These are phyloP conservation scores for Voacanga thouarsii DNA, from an alignment of 257 asterid genomes.

Conservation along the genomic window DNA sequence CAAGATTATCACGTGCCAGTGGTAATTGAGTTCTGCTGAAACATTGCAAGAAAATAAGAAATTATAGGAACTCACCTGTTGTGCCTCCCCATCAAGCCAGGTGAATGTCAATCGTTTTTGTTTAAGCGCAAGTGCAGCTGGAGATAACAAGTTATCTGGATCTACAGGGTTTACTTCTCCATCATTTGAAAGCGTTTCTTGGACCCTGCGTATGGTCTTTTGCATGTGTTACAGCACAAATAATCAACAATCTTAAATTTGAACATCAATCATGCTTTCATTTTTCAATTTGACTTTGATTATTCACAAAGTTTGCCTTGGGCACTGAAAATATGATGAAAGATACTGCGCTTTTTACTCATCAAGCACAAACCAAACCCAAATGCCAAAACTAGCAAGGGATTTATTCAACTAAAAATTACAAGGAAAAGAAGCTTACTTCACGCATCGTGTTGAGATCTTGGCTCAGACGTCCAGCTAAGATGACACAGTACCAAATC, in stretches of 20 bases:
- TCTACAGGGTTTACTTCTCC: constrained; percentile 40
- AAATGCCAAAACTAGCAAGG: constrained; percentile 4
- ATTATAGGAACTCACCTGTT: constrained; percentile 47
- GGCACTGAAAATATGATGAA: background rate
- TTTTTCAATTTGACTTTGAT: background rate
- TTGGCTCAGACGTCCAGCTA: constrained; percentile 83
- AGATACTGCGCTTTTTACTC: background rate
- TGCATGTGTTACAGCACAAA: constrained; percentile 15
- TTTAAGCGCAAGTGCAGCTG: constrained; percentile 59
- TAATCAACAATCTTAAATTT: background rate
- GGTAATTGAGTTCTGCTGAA: background rate
- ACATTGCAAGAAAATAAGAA: constrained; percentile 12
- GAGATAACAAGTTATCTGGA: constrained; percentile 45
- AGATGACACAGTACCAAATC: constrained; percentile 93
- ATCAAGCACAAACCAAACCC: background rate
- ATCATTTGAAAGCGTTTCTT: constrained; percentile 54
- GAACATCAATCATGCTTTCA: background rate
- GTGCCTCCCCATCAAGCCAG: constrained; percentile 98
- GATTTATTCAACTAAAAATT: constrained; percentile 4
- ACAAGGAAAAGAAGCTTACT: constrained; percentile 47
- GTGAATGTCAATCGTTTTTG: constrained; percentile 79
- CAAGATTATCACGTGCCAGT: constrained; percentile 1
- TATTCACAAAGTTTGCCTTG: background rate
- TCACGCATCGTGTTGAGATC: constrained; percentile 92
- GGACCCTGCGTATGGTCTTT: constrained; percentile 91